Conservation (phyloP, 352 stramenopile genomes). For the Plasmopara viticola region DNA sequence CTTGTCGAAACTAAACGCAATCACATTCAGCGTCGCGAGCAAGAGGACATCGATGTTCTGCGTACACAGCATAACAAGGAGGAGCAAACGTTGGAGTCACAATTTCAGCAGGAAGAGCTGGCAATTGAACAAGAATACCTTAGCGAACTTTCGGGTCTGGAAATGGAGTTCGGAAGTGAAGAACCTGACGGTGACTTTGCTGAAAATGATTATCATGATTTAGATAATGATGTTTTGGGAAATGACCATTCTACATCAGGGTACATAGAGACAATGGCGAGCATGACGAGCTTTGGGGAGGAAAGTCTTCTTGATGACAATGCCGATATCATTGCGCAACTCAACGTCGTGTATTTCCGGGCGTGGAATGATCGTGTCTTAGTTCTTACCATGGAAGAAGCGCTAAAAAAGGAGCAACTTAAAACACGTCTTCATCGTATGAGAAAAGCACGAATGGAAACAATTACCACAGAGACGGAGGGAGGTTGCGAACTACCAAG, state of each 20-base stretch:
- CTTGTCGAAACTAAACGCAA: slow-evolving; percentile 23
- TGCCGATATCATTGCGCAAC: slow-evolving; percentile 29
- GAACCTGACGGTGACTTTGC: slow-evolving; percentile 24
- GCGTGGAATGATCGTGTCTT: slow-evolving; percentile 26
- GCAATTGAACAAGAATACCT: slow-evolving; percentile 54
- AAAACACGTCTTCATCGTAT: slow-evolving; percentile 21
- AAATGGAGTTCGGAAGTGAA: slow-evolving; percentile 40
- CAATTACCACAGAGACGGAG: neutral
- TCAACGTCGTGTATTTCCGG: slow-evolving; percentile 27
- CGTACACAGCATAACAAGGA: slow-evolving; percentile 26
- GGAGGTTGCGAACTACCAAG: neutral
- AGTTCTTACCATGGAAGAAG: slow-evolving; percentile 23
- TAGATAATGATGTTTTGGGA: slow-evolving; percentile 5
- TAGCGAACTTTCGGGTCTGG: slow-evolving; percentile 35
- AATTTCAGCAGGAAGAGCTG: slow-evolving; percentile 40
- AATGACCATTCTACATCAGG: slow-evolving; percentile 6
- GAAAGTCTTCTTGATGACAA: slow-evolving; percentile 14
- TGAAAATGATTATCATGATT: slow-evolving; percentile 11
- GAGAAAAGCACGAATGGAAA: slow-evolving; percentile 3
- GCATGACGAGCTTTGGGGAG: neutral
- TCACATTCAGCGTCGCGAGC: slow-evolving; percentile 18
- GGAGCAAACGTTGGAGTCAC: slow-evolving; percentile 26
- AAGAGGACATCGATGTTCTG: slow-evolving; percentile 19
- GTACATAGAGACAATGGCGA: neutral
- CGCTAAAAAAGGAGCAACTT: slow-evolving; percentile 29